A percentile compares a stretch with the other conserved stretches of the same genome.
phyloP scores from a whole-genome alignment of 2,329 filamentous ascomycete species.

The Beauveria varroae region DNA sequence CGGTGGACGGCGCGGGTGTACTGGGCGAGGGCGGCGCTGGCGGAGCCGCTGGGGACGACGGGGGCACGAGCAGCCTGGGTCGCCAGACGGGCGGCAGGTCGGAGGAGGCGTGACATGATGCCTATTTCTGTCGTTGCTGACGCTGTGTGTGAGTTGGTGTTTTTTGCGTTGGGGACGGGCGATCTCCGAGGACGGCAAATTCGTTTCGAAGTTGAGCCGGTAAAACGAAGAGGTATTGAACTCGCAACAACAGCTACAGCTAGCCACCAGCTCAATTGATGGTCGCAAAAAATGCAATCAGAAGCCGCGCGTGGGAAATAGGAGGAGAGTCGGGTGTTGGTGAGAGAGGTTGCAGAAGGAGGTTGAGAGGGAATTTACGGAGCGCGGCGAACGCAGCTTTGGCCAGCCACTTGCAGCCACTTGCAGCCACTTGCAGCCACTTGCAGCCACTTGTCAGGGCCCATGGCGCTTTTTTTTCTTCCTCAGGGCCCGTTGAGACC shows the following conservation, averaged over 20 bases:
- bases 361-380: slow-evolving; percentile 13
- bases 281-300: background rate
- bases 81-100: slow-evolving; percentile 42
- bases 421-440: background rate
- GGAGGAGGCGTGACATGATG: slow-evolving; percentile 44
- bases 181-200: background rate
- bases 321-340: background rate
- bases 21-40: slow-evolving; percentile 30
- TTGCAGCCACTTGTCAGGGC: background rate
- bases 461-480: background rate
- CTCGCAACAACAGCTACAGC: slow-evolving; percentile 1
- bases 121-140: slow-evolving; percentile 2
- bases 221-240: background rate
- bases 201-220: background rate
- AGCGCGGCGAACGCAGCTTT: slow-evolving; percentile 11
- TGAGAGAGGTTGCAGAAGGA: background rate
- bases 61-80: slow-evolving; percentile 25
- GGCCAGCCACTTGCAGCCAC: background rate
- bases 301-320: background rate
- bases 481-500: background rate
- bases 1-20: slow-evolving; percentile 29
- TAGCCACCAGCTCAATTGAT: slow-evolving; percentile 2
- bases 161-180: background rate
- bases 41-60: slow-evolving; percentile 21
- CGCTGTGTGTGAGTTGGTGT: background rate